Conservation (phyloP, 139 green algal species). For the Micractinium conductrix region DNA sequence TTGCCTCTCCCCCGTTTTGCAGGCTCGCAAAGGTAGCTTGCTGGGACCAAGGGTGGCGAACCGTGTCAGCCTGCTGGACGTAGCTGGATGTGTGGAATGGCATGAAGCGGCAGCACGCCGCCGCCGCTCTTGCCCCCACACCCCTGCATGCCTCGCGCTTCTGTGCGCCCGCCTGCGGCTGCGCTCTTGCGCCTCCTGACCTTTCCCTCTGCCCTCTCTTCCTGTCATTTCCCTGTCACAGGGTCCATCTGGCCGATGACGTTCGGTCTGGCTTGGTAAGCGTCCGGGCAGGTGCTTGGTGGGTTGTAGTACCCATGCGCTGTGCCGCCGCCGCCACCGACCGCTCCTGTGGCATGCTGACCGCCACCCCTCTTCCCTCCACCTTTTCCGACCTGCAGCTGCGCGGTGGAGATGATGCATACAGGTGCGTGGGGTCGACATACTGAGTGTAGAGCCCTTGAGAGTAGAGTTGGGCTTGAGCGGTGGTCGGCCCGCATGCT, state of each 20-base stretch:
- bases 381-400: slow-evolving; percentile 78
- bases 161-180: background rate
- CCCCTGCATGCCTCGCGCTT: background rate
- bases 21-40: background rate
- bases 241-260: slow-evolving; percentile 97
- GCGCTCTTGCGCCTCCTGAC: background rate
- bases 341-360: background rate
- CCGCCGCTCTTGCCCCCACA: background rate
- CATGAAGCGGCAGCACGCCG: no score
- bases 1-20: background rate
- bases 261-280: slow-evolving; percentile 55
- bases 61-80: no score
- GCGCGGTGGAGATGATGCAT: slow-evolving; percentile 98
- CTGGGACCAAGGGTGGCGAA: no score
- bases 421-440: slow-evolving; percentile 36
- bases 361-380: background rate
- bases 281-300: no score
- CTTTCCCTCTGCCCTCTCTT: background rate
- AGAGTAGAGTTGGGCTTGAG: no score
- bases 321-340: no score
- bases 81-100: no score
- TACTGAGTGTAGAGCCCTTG: no score
- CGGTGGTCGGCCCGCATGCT: no score
- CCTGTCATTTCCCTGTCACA: background rate
- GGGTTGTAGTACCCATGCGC: no score